Conservation (phyloP, 176 grass and related monocot genomes). For the Hsuehochloa calcarea region DNA sequence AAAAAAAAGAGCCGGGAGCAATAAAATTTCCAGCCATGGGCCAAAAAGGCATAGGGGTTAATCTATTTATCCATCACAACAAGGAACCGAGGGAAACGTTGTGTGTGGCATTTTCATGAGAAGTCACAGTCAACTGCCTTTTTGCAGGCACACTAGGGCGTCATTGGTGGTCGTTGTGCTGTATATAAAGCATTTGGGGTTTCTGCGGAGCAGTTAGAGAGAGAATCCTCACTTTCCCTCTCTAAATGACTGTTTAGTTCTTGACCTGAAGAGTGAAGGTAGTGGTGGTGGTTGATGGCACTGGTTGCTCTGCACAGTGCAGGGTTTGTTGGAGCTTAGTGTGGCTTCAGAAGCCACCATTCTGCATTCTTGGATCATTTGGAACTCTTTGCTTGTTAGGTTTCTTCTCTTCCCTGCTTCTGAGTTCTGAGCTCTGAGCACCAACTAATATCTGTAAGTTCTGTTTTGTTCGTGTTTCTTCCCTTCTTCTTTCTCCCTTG, state of each 20-base stretch:
- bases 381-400: slow-evolving; percentile 31
- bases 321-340: slow-evolving; percentile 42
- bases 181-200: slow-evolving; percentile 41
- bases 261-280: slow-evolving; percentile 37
- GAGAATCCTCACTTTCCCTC: slow-evolving; percentile 12
- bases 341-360: slow-evolving; percentile 41
- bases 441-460: slow-evolving; percentile 44
- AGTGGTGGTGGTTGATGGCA: slow-evolving; percentile 23
- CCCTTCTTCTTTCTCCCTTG: slow-evolving; percentile 7
- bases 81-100: slow-evolving; percentile 44
- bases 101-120: slow-evolving; percentile 48
- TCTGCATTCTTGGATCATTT: slow-evolving; percentile 44
- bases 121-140: slow-evolving; percentile 59
- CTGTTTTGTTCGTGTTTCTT: background rate
- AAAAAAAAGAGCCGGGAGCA: background rate
- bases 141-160: slow-evolving; percentile 40
- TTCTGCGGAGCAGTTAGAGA: slow-evolving; percentile 31
- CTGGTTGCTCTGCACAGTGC: slow-evolving; percentile 21
- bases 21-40: slow-evolving; percentile 23
- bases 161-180: slow-evolving; percentile 26
- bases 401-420: slow-evolving; percentile 24
- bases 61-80: slow-evolving; percentile 18
- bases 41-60: slow-evolving; percentile 44
- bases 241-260: slow-evolving; percentile 45
- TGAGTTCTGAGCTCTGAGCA: slow-evolving; percentile 24